Percentiles rank a stretch among this genome's conserved stretches.
These are phyloP conservation scores for Populus alba DNA, from an alignment of 345 rosid species.

Conservation along the genomic window DNA sequence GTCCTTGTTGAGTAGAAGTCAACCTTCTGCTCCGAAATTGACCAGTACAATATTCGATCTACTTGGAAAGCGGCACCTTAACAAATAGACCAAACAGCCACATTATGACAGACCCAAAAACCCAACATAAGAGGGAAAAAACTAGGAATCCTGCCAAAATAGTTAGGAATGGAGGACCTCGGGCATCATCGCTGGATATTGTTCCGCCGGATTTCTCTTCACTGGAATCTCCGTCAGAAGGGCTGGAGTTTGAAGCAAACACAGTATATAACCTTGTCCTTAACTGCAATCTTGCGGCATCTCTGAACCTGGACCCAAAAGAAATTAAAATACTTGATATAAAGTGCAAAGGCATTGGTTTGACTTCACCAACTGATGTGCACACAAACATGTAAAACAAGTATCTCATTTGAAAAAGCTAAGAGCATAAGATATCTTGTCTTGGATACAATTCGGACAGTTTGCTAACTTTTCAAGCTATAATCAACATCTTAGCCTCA, in stretches of 20 bases:
- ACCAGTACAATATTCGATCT: neutral
- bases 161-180: conserved; percentile 37
- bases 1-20: no score
- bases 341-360: no score
- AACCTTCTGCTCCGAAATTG: neutral
- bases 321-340: no score
- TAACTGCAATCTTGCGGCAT: neutral
- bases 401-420: no score
- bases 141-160: conserved; percentile 30
- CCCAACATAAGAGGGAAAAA: conserved; percentile 23
- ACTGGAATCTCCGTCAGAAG: conserved; percentile 9
- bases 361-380: neutral
- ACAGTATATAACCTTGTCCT: neutral
- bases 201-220: conserved; percentile 4
- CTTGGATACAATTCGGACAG: no score
- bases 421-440: no score
- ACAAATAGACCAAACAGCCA: conserved; percentile 23
- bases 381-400: no score
- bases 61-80: neutral
- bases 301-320: conserved; percentile 9
- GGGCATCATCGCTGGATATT: neutral
- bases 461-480: no score
- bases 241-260: conserved; percentile 26
- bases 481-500: no score
- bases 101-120: conserved; percentile 20